Evolutionary conservation across 208 protist genomes (phyloP), one percentile per base, ranked within the genome.

Genomic region (Crithidia mellificae): DNA sequence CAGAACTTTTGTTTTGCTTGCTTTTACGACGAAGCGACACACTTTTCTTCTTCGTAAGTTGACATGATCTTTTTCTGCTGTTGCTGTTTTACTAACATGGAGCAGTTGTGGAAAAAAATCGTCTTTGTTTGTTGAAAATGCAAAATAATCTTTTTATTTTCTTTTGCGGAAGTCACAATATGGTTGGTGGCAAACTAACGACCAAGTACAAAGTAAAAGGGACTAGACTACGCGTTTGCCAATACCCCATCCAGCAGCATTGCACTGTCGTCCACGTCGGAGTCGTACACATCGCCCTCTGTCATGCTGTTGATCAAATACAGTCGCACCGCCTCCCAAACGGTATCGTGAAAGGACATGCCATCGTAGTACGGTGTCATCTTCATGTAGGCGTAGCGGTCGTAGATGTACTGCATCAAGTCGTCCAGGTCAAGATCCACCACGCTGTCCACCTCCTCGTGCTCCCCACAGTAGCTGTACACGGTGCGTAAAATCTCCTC

Each of bases 371-470:
- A 63, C 29, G 70, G 61, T 8, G 55, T 58, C 25, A 57, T 59
- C 24, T 65, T 63, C 39, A 75, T 75, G 56, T 69, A 75, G 27
- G 27, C 38, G 44, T 68, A 75, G 30, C 70, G 62, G 25, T 65
- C 54, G 30, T 43, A 54, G 22, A 75, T 56, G 32, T 53, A 68
- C n/a, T 41, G 27, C 44, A 53, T 58, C 22, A 44, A 30, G 5
- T 68, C 62, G 17, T 63, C 70, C 15, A 75, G n/a, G 24, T 69
- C 46, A 7, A 75, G 17, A 49, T 69, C 55, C 17, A 65, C 24
- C 38, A 64, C 54, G 24, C 24, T 25, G 19, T 27, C 29, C 8
- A 50, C 46, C 36, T 64, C 49, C 2, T 41, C 41, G 46, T 41
- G 58, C 29, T 64, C 58, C n/a, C 25, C 53, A n/a, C 58, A 64